A percentile compares a stretch with the other conserved stretches of the same genome.
Conservation (phyloP, 208 protist genomes). For the Crithidia brevicula region DNA sequence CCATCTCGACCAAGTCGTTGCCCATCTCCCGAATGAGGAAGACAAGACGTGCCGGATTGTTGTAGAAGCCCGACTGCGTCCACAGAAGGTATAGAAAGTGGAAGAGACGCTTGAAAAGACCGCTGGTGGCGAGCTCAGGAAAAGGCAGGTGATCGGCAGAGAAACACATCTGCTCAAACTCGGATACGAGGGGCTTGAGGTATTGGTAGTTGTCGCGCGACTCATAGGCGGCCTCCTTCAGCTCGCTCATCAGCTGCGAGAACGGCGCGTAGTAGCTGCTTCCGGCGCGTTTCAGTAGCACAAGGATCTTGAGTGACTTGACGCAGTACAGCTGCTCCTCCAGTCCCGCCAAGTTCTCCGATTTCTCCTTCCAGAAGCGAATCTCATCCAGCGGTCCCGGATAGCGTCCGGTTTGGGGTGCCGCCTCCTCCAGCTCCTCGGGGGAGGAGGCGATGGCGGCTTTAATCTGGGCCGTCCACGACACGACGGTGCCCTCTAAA, state of each 20-base stretch:
- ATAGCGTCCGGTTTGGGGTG: slow-evolving; percentile 61
- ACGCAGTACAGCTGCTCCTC: slow-evolving; percentile 94
- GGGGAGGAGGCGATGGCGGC: slow-evolving; percentile 87
- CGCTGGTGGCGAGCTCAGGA: slow-evolving; percentile 73
- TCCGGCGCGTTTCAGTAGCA: slow-evolving; percentile 90
- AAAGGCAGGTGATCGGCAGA: slow-evolving; percentile 69
- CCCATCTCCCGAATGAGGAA: slow-evolving; percentile 95
- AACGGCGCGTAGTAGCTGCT: slow-evolving; percentile 92
- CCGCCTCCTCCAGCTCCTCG: slow-evolving; percentile 81
- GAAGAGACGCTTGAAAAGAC: slow-evolving; percentile 90
- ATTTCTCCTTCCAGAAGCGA: slow-evolving; percentile 95
- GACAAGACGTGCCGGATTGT: slow-evolving; percentile 91
- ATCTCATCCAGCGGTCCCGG: slow-evolving; percentile 95
- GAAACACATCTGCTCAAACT: slow-evolving; percentile 87
- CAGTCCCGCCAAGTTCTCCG: slow-evolving; percentile 92
- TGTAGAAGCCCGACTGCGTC: slow-evolving; percentile 95
- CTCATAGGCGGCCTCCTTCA: slow-evolving; percentile 87
- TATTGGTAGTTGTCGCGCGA: slow-evolving; percentile 93
- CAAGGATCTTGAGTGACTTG: slow-evolving; percentile 92
- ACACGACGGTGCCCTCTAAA: slow-evolving; percentile 92
- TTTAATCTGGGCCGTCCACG: slow-evolving; percentile 94
- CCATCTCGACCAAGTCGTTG: slow-evolving; percentile 95
- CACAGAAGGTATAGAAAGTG: slow-evolving; percentile 95
- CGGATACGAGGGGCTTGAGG: slow-evolving; percentile 85
- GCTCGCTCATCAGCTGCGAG: slow-evolving; percentile 87